Evolutionary conservation across 2,329 filamentous ascomycete genomes (phyloP).

Genomic region (Capronia americana): DNA sequence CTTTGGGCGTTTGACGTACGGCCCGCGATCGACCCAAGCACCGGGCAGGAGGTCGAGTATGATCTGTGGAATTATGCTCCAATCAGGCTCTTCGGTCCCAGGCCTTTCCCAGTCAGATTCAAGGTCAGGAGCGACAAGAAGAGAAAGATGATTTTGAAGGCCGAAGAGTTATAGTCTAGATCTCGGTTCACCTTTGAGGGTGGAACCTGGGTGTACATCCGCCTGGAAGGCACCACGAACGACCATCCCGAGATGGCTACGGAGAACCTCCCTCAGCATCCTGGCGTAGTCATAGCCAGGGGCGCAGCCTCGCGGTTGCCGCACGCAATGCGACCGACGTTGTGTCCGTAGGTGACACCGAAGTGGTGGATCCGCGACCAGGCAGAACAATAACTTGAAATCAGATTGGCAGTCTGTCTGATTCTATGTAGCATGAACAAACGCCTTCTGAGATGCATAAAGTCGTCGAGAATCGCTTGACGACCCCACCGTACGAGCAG

Average conservation of each 20-base stretch:
- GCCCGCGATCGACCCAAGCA: constrained; percentile 6
- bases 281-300: background rate
- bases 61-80: constrained; percentile 18
- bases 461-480: background rate
- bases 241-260: background rate
- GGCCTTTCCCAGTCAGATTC: constrained; percentile 18
- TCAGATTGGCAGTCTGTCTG: background rate
- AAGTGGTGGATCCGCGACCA: too few species aligned
- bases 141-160: constrained; percentile 11
- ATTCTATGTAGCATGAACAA: too few species aligned
- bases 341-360: too few species aligned
- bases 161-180: background rate
- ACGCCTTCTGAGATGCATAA: background rate
- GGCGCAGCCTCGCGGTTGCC: background rate
- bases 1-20: constrained; percentile 26
- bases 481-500: constrained; percentile 1
- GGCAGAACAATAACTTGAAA: background rate
- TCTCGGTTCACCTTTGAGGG: too few species aligned
- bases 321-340: too few species aligned
- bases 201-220: too few species aligned
- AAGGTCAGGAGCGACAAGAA: constrained; percentile 12
- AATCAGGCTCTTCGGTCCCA: constrained; percentile 19
- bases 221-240: too few species aligned
- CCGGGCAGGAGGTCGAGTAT: constrained; percentile 12
- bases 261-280: background rate